These are phyloP conservation scores for Akanthomyces muscarius DNA, from an alignment of 2,329 filamentous ascomycete species.

Conservation along the genomic window DNA sequence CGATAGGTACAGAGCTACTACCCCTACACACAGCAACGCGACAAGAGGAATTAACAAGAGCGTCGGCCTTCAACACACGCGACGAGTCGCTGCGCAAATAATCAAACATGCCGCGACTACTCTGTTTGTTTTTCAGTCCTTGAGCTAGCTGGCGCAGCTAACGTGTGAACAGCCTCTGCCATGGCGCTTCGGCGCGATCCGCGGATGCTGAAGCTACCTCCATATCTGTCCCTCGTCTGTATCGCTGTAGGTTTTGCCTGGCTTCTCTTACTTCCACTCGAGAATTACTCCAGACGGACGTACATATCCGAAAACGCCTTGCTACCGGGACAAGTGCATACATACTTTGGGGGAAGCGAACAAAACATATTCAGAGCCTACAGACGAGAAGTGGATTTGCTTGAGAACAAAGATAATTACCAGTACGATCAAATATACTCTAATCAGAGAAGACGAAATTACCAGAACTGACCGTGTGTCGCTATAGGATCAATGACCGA, in stretches of 20 bases:
- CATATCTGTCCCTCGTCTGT: conserved; percentile 81
- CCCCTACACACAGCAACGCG: background rate
- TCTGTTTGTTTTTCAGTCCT: conserved; percentile 39
- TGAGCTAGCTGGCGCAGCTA: background rate
- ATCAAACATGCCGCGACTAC: conserved; percentile 47
- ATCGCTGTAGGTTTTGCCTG: conserved; percentile 82
- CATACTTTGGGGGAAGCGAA: conserved; percentile 94
- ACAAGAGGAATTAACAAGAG: background rate
- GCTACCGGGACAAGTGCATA: conserved; percentile 92
- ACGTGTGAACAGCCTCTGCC: conserved; percentile 46
- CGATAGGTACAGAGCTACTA: too few species aligned
- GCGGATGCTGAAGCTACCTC: conserved; percentile 75
- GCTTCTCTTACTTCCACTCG: conserved; percentile 83
- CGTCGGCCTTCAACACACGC: background rate
- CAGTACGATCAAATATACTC: conserved; percentile 38
- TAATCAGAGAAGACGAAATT: background rate
- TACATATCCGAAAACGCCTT: conserved; percentile 98
- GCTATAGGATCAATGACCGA: conserved; percentile 58
- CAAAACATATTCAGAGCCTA: conserved; percentile 93
- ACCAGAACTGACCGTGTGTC: background rate
- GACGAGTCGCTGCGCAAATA: background rate
- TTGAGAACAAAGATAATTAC: conserved; percentile 51
- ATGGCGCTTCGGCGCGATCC: conserved; percentile 74
- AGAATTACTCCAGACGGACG: conserved; percentile 85
- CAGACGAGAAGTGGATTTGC: conserved; percentile 70